Percentiles rank a stretch among this genome's conserved stretches.
Conservation (phyloP, 768 basidiomycete species). For the Naematelia encephala region DNA sequence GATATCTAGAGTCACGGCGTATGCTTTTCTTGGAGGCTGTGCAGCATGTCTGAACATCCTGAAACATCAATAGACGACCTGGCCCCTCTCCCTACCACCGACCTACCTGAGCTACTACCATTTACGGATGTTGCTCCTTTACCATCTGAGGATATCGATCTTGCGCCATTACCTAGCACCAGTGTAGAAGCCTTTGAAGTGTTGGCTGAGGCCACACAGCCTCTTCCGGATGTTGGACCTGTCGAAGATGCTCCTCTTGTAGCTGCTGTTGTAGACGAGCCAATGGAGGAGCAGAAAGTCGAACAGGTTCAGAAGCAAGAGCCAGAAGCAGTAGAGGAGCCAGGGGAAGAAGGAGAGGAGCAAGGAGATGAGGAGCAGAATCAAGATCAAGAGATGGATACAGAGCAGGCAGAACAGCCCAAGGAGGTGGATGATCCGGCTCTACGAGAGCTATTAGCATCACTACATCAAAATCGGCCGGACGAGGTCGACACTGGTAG, state of each 20-base stretch:
- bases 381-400: neutral
- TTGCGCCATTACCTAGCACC: neutral
- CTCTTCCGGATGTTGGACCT: neutral
- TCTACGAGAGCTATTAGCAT: neutral
- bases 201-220: neutral
- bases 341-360: neutral
- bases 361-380: neutral
- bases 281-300: neutral
- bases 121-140: neutral
- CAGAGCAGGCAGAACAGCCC: too few species aligned
- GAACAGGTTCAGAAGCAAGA: slow-evolving; percentile 4
- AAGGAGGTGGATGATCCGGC: too few species aligned
- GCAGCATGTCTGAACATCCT: too few species aligned
- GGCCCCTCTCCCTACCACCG: neutral
- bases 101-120: neutral
- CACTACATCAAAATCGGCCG: neutral
- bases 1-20: too few species aligned
- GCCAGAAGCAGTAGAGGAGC: neutral
- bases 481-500: slow-evolving; percentile 9
- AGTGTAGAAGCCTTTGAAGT: neutral
- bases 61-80: neutral
- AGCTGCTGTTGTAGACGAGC: neutral
- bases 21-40: too few species aligned
- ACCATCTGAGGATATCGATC: neutral
- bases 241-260: too few species aligned